Percentiles rank a stretch among this genome's conserved stretches.
phyloP scores from a whole-genome alignment of 106 monocot genomes.

The Acorus gramineus region DNA sequence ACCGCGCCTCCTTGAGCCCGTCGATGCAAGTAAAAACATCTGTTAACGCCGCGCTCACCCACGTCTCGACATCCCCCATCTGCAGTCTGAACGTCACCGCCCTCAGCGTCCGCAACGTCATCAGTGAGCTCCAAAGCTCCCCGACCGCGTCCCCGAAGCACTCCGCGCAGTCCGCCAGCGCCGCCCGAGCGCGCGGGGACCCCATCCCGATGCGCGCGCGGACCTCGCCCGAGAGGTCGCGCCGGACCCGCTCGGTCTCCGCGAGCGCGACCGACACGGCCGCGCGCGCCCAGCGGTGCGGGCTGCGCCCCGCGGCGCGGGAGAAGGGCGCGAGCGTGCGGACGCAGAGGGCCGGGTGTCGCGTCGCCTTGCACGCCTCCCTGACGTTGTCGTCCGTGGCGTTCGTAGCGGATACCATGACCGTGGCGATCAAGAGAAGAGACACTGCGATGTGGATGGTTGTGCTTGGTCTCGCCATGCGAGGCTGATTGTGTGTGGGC shows the following conservation, averaged over 20 bases:
- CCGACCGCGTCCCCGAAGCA: slow-evolving; percentile 7
- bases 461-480: too few relatives aligned
- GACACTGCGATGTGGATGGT: too few relatives aligned
- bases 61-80: slow-evolving; percentile 19
- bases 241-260: not conserved
- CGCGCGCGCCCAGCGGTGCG: not conserved
- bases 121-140: slow-evolving; percentile 5
- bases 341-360: slow-evolving; percentile 5
- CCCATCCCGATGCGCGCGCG: not conserved
- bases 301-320: not conserved
- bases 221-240: not conserved
- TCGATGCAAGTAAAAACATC: slow-evolving; percentile 14
- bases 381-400: not conserved
- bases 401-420: too few relatives aligned
- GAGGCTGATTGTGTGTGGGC: too few relatives aligned
- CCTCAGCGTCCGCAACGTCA: slow-evolving; percentile 7
- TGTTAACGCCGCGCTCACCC: slow-evolving; percentile 21
- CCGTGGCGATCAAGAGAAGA: too few relatives aligned
- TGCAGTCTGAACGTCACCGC: not conserved
- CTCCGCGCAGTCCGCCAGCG: slow-evolving; percentile 13
- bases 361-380: not conserved
- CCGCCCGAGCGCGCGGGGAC: not conserved
- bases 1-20: not conserved
- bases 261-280: slow-evolving; percentile 5
- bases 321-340: slow-evolving; percentile 3